A percentile compares a stretch with the other conserved stretches of the same genome.
phyloP scores from a whole-genome alignment of 768 basidiomycete species.

The Lentinula sp. region DNA sequence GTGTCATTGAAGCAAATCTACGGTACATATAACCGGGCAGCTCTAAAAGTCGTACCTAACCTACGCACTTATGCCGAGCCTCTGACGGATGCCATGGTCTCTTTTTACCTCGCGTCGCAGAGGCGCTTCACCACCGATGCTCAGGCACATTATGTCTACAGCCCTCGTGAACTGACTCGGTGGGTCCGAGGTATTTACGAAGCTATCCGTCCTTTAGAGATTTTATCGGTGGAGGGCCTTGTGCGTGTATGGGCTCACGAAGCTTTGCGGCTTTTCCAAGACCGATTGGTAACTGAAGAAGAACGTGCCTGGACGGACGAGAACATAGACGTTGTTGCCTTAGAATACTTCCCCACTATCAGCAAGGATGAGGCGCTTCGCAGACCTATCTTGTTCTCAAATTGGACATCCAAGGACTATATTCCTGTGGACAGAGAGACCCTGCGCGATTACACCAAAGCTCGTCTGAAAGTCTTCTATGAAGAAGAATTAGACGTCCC shows the following conservation, averaged over 20 bases:
- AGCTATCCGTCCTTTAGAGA: conserved; percentile 90
- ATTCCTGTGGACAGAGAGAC: conserved; percentile 91
- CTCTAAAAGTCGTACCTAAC: conserved; percentile 93
- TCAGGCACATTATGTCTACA: conserved; percentile 99
- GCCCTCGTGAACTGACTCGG: conserved; percentile 95
- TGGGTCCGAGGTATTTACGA: conserved; percentile 98
- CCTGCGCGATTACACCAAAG: conserved; percentile 94
- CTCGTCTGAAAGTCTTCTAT: conserved; percentile 95
- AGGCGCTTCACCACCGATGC: conserved; percentile 90
- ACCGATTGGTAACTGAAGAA: conserved; percentile 89
- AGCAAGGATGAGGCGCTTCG: conserved; percentile 78
- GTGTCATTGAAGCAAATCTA: conserved; percentile 97
- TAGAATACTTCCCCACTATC: conserved; percentile 92
- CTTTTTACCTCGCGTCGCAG: conserved; percentile 92
- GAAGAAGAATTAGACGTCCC: conserved; percentile 98
- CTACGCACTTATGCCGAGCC: conserved; percentile 90
- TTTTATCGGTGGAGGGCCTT: conserved; percentile 89
- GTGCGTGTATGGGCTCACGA: conserved; percentile 99
- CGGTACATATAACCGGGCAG: conserved; percentile 93
- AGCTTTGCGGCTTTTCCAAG: conserved; percentile 94
- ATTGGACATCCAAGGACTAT: conserved; percentile 98
- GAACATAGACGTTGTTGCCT: conserved; percentile 75
- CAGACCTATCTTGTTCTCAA: conserved; percentile 94
- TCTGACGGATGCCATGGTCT: conserved; percentile 96
- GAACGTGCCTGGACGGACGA: conserved; percentile 96